Base-by-base conservation (phyloP, 768 basidiomycete species). In the Fomitopsis pulvina region DNA sequence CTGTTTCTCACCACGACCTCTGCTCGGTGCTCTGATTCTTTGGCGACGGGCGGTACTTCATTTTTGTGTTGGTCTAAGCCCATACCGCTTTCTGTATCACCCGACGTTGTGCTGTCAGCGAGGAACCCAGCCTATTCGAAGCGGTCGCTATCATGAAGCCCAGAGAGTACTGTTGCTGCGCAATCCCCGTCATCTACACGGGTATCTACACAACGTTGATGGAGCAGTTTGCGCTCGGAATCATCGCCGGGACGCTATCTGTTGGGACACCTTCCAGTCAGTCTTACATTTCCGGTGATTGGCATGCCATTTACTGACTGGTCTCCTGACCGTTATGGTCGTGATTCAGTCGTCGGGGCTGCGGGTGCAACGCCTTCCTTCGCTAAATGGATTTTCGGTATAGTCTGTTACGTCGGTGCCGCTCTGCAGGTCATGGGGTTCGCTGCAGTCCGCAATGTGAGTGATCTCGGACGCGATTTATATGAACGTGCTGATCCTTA, bases 161-260 rank as follows among this genome's bases (percentile, higher is more conserved):
- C 45, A 79, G 89, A 70, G 84, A 91, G 43, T 94, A 92, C 63
- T 96, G 92, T 62, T 96, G 92, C 66, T 91, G 88, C 60, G 93
- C 93, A 39, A 85, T 97, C 52, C 94, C 94, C 8, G 69, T 92
- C 43, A 73, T 92, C 54, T 95, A 99, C 70, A 77, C 81, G 53
- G 96, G 96, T 27, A 88, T 97, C 47, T 97, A 96, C 59, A 66
- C 79, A 18, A 78, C 86, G 25, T 66, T 98, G 43, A 64, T 71
- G 0, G 89, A 95, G 64, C 93, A 96, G 67, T 74, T 89, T 38
- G 70, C 78, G 14, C 63, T 84, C 18, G 82, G 78, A 4, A 60
- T 90, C 54, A 52, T 85, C 14, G 78, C 82, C 9, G 92, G 85
- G 18, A 80, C 83, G 3, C 74, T 95, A 24, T 76, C 87, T 10